These are phyloP conservation scores for Xylaria venustula DNA, from an alignment of 495 filamentous ascomycete species.

Conservation along the genomic window DNA sequence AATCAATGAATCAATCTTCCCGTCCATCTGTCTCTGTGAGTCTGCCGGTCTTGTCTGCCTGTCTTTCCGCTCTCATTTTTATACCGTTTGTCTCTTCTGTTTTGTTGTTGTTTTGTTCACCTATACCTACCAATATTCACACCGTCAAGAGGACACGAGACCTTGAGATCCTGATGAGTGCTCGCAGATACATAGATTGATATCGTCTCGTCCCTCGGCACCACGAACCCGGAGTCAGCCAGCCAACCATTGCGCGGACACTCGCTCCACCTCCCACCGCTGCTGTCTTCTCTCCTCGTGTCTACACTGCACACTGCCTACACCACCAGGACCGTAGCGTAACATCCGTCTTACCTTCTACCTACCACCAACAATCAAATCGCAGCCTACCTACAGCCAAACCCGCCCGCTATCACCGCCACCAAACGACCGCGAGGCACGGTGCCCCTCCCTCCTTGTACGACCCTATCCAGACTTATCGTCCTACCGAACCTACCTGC, in stretches of 20 bases:
- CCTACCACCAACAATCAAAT: neutral
- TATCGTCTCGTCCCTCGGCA: neutral
- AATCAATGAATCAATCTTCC: neutral
- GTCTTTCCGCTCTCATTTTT: neutral
- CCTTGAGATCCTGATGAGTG: too few species aligned
- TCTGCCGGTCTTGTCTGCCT: too few species aligned
- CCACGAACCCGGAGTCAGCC: neutral
- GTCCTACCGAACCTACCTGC: neutral
- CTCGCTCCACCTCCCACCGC: neutral
- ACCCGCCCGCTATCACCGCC: too few species aligned
- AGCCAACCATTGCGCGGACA: neutral
- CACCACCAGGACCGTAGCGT: too few species aligned
- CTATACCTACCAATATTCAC: neutral
- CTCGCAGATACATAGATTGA: neutral
- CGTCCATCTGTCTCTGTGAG: too few species aligned
- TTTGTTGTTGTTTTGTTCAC: neutral
- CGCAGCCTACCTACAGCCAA: neutral
- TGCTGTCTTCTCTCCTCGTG: too few species aligned
- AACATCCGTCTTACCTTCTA: neutral
- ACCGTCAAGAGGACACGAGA: neutral
- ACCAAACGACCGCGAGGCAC: neutral
- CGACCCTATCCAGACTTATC: too few species aligned
- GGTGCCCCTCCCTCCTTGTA: constrained; percentile 7
- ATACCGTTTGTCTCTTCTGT: neutral
- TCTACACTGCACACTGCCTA: too few species aligned